Conservation (phyloP, 1,284 basidiomycete genomes). For the Trametes versicolor region DNA sequence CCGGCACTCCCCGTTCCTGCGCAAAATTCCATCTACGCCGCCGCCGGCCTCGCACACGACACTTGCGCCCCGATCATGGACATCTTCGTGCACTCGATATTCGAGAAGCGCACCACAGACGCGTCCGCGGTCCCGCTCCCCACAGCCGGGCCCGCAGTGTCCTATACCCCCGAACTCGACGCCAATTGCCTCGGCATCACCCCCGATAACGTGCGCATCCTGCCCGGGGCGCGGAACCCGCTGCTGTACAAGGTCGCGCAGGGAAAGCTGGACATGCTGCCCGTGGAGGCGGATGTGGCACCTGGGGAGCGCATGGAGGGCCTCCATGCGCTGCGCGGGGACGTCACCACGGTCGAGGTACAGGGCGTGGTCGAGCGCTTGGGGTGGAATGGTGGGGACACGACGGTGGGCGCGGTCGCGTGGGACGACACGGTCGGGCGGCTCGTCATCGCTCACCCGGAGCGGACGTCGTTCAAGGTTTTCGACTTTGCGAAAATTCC, state of each 20-base stretch:
- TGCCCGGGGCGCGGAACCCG: constrained; percentile 2
- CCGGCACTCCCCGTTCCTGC: not conserved
- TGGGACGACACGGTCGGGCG: constrained; percentile 6
- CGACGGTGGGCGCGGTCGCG: constrained; percentile 2
- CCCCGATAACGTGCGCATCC: not conserved
- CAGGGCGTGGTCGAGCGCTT: constrained; percentile 2
- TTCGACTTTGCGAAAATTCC: constrained; percentile 4
- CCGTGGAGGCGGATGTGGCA: not conserved
- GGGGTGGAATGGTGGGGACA: not conserved
- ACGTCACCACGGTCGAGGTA: not conserved
- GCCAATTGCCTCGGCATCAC: not conserved
- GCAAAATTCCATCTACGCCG: constrained; percentile 1
- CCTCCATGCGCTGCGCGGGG: not conserved
- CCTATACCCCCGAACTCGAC: not conserved
- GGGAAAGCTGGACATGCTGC: not conserved
- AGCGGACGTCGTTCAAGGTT: not conserved
- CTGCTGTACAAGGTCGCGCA: not conserved
- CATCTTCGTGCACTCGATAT: not conserved
- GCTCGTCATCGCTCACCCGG: constrained; percentile 1
- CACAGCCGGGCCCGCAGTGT: not conserved
- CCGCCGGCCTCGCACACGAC: not conserved
- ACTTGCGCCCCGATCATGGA: not conserved
- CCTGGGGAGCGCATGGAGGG: not conserved
- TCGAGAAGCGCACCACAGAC: not conserved
- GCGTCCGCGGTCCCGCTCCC: not conserved